These are phyloP conservation scores for Pestalotiopsis fici DNA, from an alignment of 2,329 filamentous ascomycete genomes.

Conservation along the genomic window DNA sequence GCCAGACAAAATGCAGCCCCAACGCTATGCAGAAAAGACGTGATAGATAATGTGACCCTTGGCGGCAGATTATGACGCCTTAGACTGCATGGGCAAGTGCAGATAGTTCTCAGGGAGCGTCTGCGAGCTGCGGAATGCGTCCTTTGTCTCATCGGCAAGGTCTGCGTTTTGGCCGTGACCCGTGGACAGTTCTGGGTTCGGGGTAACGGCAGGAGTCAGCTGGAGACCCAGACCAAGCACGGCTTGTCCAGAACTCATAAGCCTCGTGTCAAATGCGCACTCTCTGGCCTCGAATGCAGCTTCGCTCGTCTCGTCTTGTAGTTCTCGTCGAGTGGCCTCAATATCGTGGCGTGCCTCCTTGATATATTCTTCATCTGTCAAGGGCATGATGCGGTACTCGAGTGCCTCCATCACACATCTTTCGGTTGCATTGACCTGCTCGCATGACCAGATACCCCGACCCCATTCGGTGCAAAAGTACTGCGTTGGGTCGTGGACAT, in stretches of 20 bases:
- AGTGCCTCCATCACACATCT: slow-evolving; percentile 65
- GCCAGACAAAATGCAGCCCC: slow-evolving; percentile 6
- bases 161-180: slow-evolving; percentile 18
- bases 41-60: not conserved
- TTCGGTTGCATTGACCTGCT: slow-evolving; percentile 66
- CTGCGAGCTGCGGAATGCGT: slow-evolving; percentile 21
- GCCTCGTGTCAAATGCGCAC: slow-evolving; percentile 24
- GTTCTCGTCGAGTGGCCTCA: slow-evolving; percentile 54
- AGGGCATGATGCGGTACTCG: slow-evolving; percentile 62
- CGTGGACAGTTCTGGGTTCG: slow-evolving; percentile 27
- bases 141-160: slow-evolving; percentile 19
- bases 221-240: slow-evolving; percentile 39
- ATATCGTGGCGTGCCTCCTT: slow-evolving; percentile 64
- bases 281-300: slow-evolving; percentile 15
- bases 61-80: not conserved
- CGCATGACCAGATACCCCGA: slow-evolving; percentile 55
- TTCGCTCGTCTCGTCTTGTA: slow-evolving; percentile 23
- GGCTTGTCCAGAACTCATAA: slow-evolving; percentile 39
- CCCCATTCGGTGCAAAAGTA: slow-evolving; percentile 59
- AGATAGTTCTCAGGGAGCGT: slow-evolving; percentile 22
- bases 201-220: slow-evolving; percentile 43
- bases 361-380: slow-evolving; percentile 58
- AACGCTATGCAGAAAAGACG: slow-evolving; percentile 12
- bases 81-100: slow-evolving; percentile 16
- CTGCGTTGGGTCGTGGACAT: slow-evolving; percentile 53